Conservation (phyloP, 345 rosid species). For the Leavenworthia alabamica region DNA sequence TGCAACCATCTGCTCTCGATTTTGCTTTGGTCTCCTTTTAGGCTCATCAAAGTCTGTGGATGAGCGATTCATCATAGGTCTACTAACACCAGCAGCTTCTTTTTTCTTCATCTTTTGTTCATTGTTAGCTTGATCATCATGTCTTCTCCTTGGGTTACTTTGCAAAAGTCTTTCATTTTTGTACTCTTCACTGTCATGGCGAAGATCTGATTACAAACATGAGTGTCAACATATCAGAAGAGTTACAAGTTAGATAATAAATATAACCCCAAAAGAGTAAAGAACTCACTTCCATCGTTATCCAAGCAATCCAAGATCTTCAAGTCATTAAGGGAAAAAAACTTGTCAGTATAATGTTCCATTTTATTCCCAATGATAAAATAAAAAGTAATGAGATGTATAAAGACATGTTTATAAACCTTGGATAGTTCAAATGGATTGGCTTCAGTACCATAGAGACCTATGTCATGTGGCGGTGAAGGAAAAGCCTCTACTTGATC, state of each 20-base stretch:
- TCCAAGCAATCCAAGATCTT: conserved; percentile 96
- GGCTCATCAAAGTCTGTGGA: conserved; percentile 33
- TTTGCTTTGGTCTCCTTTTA: conserved; percentile 46
- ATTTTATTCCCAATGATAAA: conserved; percentile 20
- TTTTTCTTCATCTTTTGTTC: conserved; percentile 37
- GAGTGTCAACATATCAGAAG: conserved; percentile 6
- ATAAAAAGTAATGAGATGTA: neutral
- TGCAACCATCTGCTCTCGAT: conserved; percentile 34
- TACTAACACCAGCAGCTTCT: conserved; percentile 33
- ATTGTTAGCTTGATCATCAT: conserved; percentile 22
- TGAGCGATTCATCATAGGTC: conserved; percentile 41
- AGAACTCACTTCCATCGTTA: conserved; percentile 81
- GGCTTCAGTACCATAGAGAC: conserved; percentile 46
- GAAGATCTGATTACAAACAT: conserved; percentile 55
- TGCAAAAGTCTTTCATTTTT: conserved; percentile 36
- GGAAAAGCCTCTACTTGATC: conserved; percentile 79
- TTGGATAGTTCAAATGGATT: conserved; percentile 60
- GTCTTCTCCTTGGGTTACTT: conserved; percentile 31
- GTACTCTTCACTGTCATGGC: conserved; percentile 40
- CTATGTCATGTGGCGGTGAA: conserved; percentile 79
- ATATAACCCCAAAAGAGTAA: conserved; percentile 2
- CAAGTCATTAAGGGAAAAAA: conserved; percentile 14
- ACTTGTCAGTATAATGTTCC: conserved; percentile 18
- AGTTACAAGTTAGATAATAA: conserved; percentile 21
- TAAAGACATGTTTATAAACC: conserved; percentile 34